Conservation (phyloP, 1,284 basidiomycete genomes). For the Sanghuangporus baumii region DNA sequence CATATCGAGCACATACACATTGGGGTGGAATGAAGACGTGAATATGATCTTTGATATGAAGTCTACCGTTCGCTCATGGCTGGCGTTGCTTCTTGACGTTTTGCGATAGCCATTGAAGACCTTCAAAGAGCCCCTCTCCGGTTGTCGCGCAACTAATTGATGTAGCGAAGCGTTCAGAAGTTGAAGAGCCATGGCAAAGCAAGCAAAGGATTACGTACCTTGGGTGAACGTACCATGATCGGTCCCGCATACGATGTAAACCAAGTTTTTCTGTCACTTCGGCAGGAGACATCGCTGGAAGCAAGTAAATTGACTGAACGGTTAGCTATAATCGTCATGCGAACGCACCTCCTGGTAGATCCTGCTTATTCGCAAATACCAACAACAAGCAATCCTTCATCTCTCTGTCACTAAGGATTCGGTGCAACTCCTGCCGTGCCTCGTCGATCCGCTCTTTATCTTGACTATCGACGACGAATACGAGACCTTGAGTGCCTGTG, state of each 20-base stretch:
- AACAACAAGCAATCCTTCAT: conserved; percentile 97
- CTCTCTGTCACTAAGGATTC: conserved; percentile 95
- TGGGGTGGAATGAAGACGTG: not conserved
- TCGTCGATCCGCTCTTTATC: conserved; percentile 96
- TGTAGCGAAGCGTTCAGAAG: not conserved
- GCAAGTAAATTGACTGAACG: not conserved
- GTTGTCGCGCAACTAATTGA: conserved; percentile 82
- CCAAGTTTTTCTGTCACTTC: conserved; percentile 98
- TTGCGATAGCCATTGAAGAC: conserved; percentile 93
- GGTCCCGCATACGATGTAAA: conserved; percentile 91
- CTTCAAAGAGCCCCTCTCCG: conserved; percentile 93
- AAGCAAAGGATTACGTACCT: conserved; percentile 50
- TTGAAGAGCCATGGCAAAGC: not conserved
- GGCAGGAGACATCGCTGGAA: conserved; percentile 92
- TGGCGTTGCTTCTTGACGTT: conserved; percentile 86
- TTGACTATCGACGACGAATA: conserved; percentile 90
- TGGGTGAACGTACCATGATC: conserved; percentile 98
- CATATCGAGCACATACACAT: conserved; percentile 1
- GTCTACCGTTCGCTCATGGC: conserved; percentile 34
- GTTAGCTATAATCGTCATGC: conserved; percentile 11
- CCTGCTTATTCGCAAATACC: conserved; percentile 99
- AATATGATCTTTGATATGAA: not conserved
- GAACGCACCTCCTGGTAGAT: conserved; percentile 87
- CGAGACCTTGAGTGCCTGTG: conserved; percentile 99
- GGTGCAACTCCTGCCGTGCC: conserved; percentile 92